A percentile compares a stretch with the other conserved stretches of the same genome.
These are phyloP conservation scores for Herpetospermum pedunculosum DNA, from an alignment of 306 rosid genomes.

Conservation along the genomic window DNA sequence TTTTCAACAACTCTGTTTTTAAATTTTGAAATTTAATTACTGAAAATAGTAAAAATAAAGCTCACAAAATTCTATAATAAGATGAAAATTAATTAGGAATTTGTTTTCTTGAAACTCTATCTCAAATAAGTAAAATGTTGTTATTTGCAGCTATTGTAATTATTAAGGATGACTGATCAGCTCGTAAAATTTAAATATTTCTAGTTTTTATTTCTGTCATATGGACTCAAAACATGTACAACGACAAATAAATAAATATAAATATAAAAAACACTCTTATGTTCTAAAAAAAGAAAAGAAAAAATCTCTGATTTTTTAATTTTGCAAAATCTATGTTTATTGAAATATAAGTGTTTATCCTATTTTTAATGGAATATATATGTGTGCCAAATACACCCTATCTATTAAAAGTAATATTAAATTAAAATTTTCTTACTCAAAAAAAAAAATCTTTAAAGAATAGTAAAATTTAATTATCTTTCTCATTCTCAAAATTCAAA, in stretches of 20 bases:
- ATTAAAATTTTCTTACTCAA: background rate
- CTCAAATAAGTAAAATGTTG: background rate
- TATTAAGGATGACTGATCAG: background rate
- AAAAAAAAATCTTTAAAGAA: no score
- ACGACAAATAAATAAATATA: no score
- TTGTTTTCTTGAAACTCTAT: background rate
- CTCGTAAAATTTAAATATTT: background rate
- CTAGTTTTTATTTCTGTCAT: background rate
- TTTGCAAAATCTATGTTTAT: background rate
- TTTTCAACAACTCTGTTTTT: background rate
- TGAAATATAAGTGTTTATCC: background rate
- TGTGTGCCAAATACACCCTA: background rate
- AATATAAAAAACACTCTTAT: no score
- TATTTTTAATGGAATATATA: background rate
- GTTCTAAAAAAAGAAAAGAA: background rate
- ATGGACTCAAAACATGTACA: background rate
- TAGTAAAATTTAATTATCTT: no score
- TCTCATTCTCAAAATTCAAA: no score
- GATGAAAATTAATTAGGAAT: background rate
- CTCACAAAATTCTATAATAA: no score
- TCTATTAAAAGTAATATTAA: background rate
- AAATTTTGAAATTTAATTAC: background rate
- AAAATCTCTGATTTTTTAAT: background rate
- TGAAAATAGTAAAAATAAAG: background rate
- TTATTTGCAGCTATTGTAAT: background rate